Percentiles rank a stretch among this genome's conserved stretches.
Conservation (phyloP, 2,329 filamentous ascomycete species). For the Talaromyces sp. region DNA sequence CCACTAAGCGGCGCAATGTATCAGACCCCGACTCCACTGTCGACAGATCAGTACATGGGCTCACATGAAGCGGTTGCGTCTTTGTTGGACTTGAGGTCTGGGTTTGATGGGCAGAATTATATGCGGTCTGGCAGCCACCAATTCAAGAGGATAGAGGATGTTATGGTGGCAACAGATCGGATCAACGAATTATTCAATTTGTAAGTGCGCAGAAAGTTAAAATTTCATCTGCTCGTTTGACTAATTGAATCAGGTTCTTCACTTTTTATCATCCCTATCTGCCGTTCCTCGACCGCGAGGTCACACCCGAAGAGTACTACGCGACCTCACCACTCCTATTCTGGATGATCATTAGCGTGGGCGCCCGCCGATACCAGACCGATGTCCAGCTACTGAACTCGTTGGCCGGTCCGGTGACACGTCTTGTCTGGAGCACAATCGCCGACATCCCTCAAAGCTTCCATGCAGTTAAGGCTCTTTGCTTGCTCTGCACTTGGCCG, state of each 20-base stretch:
- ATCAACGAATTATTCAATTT: conserved; percentile 46
- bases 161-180: conserved; percentile 43
- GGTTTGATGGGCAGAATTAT: conserved; percentile 42
- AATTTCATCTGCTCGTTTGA: neutral
- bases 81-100: conserved; percentile 49
- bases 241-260: conserved; percentile 54
- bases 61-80: conserved; percentile 51
- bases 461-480: conserved; percentile 62
- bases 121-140: conserved; percentile 50
- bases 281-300: conserved; percentile 57
- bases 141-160: conserved; percentile 52
- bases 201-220: conserved; percentile 26
- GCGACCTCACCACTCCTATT: conserved; percentile 61
- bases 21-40: conserved; percentile 36
- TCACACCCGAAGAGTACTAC: conserved; percentile 56
- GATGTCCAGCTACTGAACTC: conserved; percentile 55
- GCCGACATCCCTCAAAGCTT: conserved; percentile 61
- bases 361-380: conserved; percentile 56
- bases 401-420: conserved; percentile 52
- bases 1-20: conserved; percentile 34
- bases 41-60: conserved; percentile 43
- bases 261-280: conserved; percentile 62
- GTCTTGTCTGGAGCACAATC: conserved; percentile 61
- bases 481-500: conserved; percentile 63
- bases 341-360: conserved; percentile 64